phyloP scores from a whole-genome alignment of 108 stramenopile species.

The Fragilaria crotonensis region DNA sequence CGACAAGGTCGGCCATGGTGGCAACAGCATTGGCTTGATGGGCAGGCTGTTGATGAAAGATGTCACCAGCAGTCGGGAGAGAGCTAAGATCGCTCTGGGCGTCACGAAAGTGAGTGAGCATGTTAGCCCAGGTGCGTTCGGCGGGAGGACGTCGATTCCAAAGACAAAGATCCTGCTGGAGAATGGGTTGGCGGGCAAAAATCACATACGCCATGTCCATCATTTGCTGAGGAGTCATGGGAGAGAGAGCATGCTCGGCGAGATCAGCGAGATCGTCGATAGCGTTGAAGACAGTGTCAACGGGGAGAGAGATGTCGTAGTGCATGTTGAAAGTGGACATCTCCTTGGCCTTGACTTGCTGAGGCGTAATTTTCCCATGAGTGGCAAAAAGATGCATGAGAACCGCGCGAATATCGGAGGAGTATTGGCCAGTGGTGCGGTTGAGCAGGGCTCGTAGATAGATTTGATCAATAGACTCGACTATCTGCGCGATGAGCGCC shows the following conservation, averaged over 20 bases:
- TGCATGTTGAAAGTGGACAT: neutral
- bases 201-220: neutral
- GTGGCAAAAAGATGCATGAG: constrained; percentile 10
- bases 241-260: constrained; percentile 5
- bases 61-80: neutral
- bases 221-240: constrained; percentile 1
- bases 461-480: constrained; percentile 5
- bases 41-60: neutral
- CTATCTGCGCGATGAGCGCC: constrained; percentile 4
- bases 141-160: neutral
- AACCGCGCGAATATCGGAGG: neutral
- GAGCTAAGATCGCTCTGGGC: constrained; percentile 1
- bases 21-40: neutral
- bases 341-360: constrained; percentile 10
- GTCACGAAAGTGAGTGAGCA: constrained; percentile 1
- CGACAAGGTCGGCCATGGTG: neutral
- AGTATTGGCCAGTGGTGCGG: neutral
- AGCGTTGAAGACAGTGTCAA: constrained; percentile 13
- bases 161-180: neutral
- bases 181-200: neutral
- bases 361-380: constrained; percentile 15
- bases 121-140: constrained; percentile 3
- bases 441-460: constrained; percentile 4
- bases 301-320: constrained; percentile 11
- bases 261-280: constrained; percentile 1